These are phyloP conservation scores for Sphagnum tenellum DNA, from an alignment of 225 moss, liverwort and hornwort species.

Conservation along the genomic window DNA sequence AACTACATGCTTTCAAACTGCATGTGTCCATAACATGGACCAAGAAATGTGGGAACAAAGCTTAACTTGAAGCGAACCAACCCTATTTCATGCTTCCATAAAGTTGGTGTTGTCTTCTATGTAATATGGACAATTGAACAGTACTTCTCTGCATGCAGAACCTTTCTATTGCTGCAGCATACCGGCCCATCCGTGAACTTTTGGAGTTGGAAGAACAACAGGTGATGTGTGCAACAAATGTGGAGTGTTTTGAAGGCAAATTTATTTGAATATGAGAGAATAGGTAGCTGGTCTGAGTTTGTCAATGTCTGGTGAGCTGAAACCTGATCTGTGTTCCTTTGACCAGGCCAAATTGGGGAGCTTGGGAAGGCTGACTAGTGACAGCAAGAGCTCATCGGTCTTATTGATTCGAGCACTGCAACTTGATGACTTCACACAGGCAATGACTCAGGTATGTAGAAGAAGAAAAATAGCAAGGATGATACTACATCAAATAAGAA, in stretches of 20 bases:
- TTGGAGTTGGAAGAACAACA: constrained; percentile 70
- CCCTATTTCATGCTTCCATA: too few relatives aligned
- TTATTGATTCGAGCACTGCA: constrained; percentile 36
- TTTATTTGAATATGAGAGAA: too few relatives aligned
- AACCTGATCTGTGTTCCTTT: background rate
- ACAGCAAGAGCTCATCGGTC: constrained; percentile 25
- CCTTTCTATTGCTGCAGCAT: constrained; percentile 90
- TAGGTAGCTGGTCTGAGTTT: constrained; percentile 6
- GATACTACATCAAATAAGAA: too few relatives aligned
- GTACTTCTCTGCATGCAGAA: constrained; percentile 30
- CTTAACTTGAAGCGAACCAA: too few relatives aligned
- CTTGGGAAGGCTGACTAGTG: constrained; percentile 9
- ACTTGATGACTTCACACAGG: constrained; percentile 44
- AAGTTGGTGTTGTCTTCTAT: too few relatives aligned
- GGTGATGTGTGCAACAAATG: constrained; percentile 14
- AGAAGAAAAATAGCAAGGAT: too few relatives aligned
- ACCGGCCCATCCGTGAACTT: constrained; percentile 92
- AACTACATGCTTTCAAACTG: too few relatives aligned
- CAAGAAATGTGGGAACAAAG: too few relatives aligned
- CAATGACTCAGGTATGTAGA: constrained; percentile 41
- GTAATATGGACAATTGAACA: too few relatives aligned
- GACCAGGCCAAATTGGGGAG: constrained; percentile 4
- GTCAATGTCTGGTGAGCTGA: background rate
- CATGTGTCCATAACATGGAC: too few relatives aligned
- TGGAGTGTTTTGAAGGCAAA: background rate